Evolutionary conservation across 345 rosid species (phyloP).

Genomic region (Eucalyptus paniculata): DNA sequence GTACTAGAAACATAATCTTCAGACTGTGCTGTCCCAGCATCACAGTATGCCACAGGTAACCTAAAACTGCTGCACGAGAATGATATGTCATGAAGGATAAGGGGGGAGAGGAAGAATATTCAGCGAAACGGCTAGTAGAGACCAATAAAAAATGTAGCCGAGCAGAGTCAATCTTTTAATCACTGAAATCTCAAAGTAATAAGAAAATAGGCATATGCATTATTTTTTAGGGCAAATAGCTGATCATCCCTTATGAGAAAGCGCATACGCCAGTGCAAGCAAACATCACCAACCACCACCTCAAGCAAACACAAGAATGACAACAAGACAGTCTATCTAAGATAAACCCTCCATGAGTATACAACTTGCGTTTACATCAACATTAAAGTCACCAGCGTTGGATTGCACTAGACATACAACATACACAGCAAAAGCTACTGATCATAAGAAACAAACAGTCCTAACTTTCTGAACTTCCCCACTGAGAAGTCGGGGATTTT

Average conservation of each 20-base stretch:
- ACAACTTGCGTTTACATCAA: not conserved
- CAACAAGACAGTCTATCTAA: not conserved
- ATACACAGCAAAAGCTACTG: not conserved
- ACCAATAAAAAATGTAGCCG: not conserved
- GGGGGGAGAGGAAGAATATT: not conserved
- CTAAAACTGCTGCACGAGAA: constrained; percentile 30
- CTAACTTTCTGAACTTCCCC: not conserved
- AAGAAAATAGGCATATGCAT: not conserved
- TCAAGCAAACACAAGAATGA: not conserved
- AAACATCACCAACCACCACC: not conserved
- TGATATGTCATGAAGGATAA: not conserved
- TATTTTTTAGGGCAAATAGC: not conserved
- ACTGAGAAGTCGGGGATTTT: not conserved
- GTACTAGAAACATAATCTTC: constrained; percentile 41
- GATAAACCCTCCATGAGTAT: not conserved
- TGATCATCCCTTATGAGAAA: not conserved
- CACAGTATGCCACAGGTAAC: constrained; percentile 72
- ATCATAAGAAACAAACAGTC: not conserved
- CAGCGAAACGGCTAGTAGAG: not conserved
- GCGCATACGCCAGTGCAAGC: not conserved
- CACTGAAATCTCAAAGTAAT: not conserved
- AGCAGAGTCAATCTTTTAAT: not conserved
- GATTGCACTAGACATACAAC: not conserved
- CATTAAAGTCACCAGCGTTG: not conserved
- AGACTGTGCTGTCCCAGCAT: constrained; percentile 56